A percentile compares a stretch with the other conserved stretches of the same genome.
phyloP scores from a whole-genome alignment of 164 flowering plant species.

The Chloranthus sessilifolius region DNA sequence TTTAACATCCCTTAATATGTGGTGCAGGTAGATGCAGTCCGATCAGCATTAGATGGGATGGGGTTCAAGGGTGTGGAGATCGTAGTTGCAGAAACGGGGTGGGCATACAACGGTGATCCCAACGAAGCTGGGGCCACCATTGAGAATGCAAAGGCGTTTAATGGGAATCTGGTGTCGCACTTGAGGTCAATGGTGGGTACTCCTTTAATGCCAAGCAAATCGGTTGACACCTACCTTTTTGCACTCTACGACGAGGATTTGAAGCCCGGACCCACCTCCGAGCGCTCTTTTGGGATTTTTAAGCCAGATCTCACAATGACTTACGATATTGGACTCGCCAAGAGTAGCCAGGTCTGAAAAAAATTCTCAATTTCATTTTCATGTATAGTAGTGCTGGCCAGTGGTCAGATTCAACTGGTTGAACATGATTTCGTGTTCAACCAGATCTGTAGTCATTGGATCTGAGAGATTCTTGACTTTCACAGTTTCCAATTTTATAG shows the following conservation, averaged over 20 bases:
- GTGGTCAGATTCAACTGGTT: no score
- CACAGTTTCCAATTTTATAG: no score
- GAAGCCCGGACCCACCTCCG: conserved; percentile 83
- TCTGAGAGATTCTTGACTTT: no score
- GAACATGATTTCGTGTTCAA: no score
- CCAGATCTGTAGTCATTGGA: no score
- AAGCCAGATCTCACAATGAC: conserved; percentile 69
- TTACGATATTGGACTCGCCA: conserved; percentile 70
- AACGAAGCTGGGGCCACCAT: conserved; percentile 68
- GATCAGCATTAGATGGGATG: conserved; percentile 58
- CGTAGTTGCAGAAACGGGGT: conserved; percentile 95
- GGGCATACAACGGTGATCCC: conserved; percentile 81
- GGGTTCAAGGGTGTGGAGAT: conserved; percentile 77
- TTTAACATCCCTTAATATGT: no score
- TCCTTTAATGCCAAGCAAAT: conserved; percentile 91
- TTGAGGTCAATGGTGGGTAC: conserved; percentile 85
- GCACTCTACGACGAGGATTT: conserved; percentile 87
- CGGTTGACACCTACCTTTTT: conserved; percentile 82
- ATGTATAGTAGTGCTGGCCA: no score
- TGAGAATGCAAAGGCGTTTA: conserved; percentile 90
- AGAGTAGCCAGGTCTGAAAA: conserved; percentile 48
- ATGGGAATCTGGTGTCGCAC: conserved; percentile 74
- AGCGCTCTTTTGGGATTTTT: conserved; percentile 80
- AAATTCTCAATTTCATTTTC: no score
- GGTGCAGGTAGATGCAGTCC: conserved; percentile 78